Base-by-base conservation (phyloP, 1,284 basidiomycete genomes). In the Pseudozyma sp. region DNA sequence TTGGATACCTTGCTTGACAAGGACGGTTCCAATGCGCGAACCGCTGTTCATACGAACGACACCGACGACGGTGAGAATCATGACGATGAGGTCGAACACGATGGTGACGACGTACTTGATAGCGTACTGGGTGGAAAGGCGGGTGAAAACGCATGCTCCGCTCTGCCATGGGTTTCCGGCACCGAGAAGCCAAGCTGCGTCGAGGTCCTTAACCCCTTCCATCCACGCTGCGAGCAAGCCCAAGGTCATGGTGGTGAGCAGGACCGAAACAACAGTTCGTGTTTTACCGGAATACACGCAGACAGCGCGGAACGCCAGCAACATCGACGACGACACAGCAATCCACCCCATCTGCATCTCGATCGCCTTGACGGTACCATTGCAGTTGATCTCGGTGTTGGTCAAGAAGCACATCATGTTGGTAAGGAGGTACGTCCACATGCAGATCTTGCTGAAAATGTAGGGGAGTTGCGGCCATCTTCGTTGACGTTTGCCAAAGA, bases 1-100 rank as follows among this genome's bases (percentile, higher is more conserved):
- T 59, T 76, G 52, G 19, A 78, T 43, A 7, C 79, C 79, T 39
- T 81, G 79, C 50, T 67, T 54, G 58, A 81, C 55, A 12, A 81
- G 56, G 3, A 78, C 47, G 34, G 45, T 34, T 11, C 79, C 79
- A 55, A 81, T 79, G 38, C 75, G 76, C 16, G 67, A 70, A 12
- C 59, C 55, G 25, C 58, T 48, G 55, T 62, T 62, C 77, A 79
- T 69, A n/a, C 69, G 53, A 21, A 74, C 19, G 14, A 81, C 66
- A n/a, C 79, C 79, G n/a, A 64, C 53, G 4, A 73, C 59, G 38
- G 79, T 79, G 31, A 79, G 54, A 36, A 67, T 10, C 55, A 81
- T 72, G n/a, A 69, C 66, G 21, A 66, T 47, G 35, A 76, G 52
- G 57, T 78, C 70, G 48, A 65, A 75, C 6, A 55, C 56, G 50